These are phyloP conservation scores for Zalaria obscura DNA, from an alignment of 2,329 filamentous ascomycete species.

Conservation along the genomic window DNA sequence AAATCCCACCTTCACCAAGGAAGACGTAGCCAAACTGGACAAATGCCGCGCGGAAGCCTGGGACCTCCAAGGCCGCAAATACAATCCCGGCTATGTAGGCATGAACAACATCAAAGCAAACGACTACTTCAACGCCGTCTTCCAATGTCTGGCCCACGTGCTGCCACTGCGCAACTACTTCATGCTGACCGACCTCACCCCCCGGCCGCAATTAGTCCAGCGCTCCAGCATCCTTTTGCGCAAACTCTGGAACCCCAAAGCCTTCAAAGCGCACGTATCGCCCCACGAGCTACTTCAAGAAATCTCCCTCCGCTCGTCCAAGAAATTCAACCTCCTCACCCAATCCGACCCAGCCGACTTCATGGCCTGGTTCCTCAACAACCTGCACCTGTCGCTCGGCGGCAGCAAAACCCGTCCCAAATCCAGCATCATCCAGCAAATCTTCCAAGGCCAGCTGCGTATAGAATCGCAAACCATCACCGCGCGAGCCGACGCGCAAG, in stretches of 20 bases:
- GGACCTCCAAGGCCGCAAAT: slow-evolving; percentile 72
- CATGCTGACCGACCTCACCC: slow-evolving; percentile 68
- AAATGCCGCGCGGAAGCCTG: slow-evolving; percentile 48
- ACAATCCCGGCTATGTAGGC: slow-evolving; percentile 87
- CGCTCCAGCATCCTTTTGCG: slow-evolving; percentile 80
- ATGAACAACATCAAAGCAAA: slow-evolving; percentile 99
- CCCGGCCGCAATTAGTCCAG: slow-evolving; percentile 67
- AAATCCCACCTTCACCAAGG: slow-evolving; percentile 70
- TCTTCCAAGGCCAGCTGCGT: slow-evolving; percentile 85
- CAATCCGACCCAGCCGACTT: slow-evolving; percentile 97
- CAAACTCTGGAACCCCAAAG: slow-evolving; percentile 95
- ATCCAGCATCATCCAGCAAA: slow-evolving; percentile 74
- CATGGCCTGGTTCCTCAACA: slow-evolving; percentile 93
- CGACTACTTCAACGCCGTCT: slow-evolving; percentile 92
- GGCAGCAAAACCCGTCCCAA: slow-evolving; percentile 77
- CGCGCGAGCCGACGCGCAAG: slow-evolving; percentile 72
- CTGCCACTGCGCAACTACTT: slow-evolving; percentile 81
- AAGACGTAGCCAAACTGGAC: slow-evolving; percentile 71
- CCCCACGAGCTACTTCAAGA: slow-evolving; percentile 95
- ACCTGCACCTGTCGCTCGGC: slow-evolving; percentile 80
- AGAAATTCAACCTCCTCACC: slow-evolving; percentile 77
- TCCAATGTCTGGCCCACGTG: slow-evolving; percentile 84
- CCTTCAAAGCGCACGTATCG: slow-evolving; percentile 93
- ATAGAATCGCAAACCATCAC: slow-evolving; percentile 92
- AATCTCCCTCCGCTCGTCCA: slow-evolving; percentile 76